Conservation (phyloP, 2,329 filamentous ascomycete species). For the Tolypocladium ovalisporum region DNA sequence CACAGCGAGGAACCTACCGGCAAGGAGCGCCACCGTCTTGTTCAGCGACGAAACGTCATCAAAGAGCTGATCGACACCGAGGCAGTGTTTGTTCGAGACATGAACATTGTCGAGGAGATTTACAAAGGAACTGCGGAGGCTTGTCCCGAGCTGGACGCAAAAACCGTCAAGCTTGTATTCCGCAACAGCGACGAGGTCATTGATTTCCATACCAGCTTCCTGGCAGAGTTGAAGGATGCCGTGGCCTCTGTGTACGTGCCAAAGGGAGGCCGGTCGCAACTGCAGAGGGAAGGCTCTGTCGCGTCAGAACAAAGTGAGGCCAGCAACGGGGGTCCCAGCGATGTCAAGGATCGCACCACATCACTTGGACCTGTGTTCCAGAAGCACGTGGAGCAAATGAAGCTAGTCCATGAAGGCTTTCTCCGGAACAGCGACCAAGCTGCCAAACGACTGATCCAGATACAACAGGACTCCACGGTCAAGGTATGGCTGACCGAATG, state of each 20-base stretch:
- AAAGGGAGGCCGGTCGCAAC: slow-evolving; percentile 31
- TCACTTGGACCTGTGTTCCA: slow-evolving; percentile 43
- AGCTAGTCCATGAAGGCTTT: slow-evolving; percentile 49
- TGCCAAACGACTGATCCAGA: slow-evolving; percentile 48
- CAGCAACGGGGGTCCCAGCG: slow-evolving; percentile 30
- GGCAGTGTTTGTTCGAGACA: slow-evolving; percentile 79
- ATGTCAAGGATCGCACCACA: slow-evolving; percentile 41
- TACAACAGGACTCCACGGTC: slow-evolving; percentile 52
- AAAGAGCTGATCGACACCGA: slow-evolving; percentile 93
- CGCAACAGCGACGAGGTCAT: slow-evolving; percentile 89
- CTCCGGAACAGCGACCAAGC: slow-evolving; percentile 53
- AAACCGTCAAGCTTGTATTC: slow-evolving; percentile 85
- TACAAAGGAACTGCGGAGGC: slow-evolving; percentile 88
- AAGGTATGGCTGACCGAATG: slow-evolving; percentile 89
- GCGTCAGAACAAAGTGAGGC: slow-evolving; percentile 28
- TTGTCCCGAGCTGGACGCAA: slow-evolving; percentile 65
- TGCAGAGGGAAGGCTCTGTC: slow-evolving; percentile 29
- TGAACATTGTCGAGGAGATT: slow-evolving; percentile 96
- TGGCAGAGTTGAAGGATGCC: slow-evolving; percentile 70
- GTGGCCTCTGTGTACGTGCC: slow-evolving; percentile 71
- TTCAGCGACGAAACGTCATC: slow-evolving; percentile 72
- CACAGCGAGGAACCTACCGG: slow-evolving; percentile 31
- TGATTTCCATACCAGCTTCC: slow-evolving; percentile 70
- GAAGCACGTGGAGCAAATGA: slow-evolving; percentile 49
- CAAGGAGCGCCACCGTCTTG: slow-evolving; percentile 59